These are phyloP conservation scores for Colletotrichum abscissum DNA, from an alignment of 2,329 filamentous ascomycete genomes.

Conservation along the genomic window DNA sequence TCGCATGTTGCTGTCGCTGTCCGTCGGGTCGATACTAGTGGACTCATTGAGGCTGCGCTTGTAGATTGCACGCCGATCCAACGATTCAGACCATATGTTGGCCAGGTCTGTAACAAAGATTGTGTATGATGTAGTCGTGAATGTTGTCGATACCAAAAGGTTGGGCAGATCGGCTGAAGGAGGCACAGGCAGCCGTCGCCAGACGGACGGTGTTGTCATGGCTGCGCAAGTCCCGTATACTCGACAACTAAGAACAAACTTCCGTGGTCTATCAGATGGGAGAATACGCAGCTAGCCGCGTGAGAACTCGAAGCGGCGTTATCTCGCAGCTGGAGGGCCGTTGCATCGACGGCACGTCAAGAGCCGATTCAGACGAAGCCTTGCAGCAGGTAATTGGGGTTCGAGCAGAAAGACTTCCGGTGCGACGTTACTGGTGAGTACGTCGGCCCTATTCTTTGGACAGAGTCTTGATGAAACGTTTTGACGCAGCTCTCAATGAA, in stretches of 20 bases:
- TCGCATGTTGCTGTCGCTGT: constrained; percentile 73
- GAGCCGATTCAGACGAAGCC: background rate
- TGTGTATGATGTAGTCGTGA: constrained; percentile 68
- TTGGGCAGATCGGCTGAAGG: constrained; percentile 60
- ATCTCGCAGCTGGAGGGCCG: background rate
- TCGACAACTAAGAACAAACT: background rate
- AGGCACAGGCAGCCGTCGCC: constrained; percentile 59
- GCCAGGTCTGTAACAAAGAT: constrained; percentile 78
- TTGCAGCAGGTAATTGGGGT: background rate
- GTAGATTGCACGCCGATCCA: constrained; percentile 72
- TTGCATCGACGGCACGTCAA: background rate
- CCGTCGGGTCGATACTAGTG: constrained; percentile 79
- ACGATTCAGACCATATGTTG: constrained; percentile 76
- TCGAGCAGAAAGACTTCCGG: background rate
- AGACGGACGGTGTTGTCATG: constrained; percentile 51
- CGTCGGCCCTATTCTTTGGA: background rate
- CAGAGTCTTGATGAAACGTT: background rate
- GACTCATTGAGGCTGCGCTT: constrained; percentile 70
- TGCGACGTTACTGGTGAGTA: background rate
- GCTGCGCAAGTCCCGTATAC: background rate
- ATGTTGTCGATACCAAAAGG: constrained; percentile 71
- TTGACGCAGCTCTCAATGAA: background rate
- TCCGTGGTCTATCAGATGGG: background rate
- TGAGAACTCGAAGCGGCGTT: background rate
- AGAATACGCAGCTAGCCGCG: background rate